phyloP scores from a whole-genome alignment of 345 rosid genomes.

The Arabidopsis arenosa region DNA sequence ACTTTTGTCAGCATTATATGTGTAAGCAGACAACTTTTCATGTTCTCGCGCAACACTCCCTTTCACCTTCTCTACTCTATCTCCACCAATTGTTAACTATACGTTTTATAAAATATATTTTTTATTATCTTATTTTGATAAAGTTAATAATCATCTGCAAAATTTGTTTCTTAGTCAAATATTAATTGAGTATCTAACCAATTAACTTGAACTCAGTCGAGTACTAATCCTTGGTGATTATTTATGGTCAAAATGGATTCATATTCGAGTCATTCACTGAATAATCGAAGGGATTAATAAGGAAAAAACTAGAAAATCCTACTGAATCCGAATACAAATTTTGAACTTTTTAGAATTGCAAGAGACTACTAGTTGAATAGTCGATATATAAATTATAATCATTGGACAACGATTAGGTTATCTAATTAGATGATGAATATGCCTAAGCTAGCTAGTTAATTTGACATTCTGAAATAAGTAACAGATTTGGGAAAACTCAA shows the following conservation, averaged over 20 bases:
- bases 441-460: neutral
- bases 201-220: constrained; percentile 5
- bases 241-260: neutral
- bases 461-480: constrained; percentile 1
- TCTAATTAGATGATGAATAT: neutral
- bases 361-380: neutral
- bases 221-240: constrained; percentile 1
- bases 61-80: constrained; percentile 37
- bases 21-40: constrained; percentile 47
- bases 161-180: constrained; percentile 13
- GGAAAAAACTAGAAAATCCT: neutral
- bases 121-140: neutral
- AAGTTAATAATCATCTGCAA: constrained; percentile 16
- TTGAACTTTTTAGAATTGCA: neutral
- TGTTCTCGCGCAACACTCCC: constrained; percentile 44
- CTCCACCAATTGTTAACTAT: neutral
- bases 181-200: constrained; percentile 4
- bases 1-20: constrained; percentile 42
- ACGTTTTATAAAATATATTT: neutral
- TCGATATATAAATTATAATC: neutral
- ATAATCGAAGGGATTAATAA: neutral
- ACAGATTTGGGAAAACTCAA: constrained; percentile 3
- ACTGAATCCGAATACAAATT: neutral
- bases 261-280: neutral
- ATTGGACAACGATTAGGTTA: neutral